A percentile compares a stretch with the other conserved stretches of the same genome.
These are phyloP conservation scores for Dentipellis sp. DNA, from an alignment of 768 basidiomycete species.

Conservation along the genomic window DNA sequence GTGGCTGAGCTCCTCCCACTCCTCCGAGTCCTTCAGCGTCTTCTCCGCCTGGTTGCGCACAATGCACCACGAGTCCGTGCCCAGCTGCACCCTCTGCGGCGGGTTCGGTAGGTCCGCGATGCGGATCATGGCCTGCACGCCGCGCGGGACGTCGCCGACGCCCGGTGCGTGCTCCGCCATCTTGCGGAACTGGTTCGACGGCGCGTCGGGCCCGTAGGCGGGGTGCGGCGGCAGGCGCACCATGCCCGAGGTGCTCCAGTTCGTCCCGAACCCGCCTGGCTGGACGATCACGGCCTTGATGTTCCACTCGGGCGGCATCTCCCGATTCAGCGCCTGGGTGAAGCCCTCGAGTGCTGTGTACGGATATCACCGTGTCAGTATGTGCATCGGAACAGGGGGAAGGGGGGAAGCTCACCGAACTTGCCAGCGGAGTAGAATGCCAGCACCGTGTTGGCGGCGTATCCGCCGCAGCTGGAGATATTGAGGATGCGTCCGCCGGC, in stretches of 20 bases:
- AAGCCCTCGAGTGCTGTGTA: slow-evolving; percentile 2
- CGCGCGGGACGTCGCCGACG: background rate
- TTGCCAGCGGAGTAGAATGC: slow-evolving; percentile 27
- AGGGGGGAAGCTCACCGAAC: slow-evolving; percentile 22
- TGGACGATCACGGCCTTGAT: slow-evolving; percentile 5
- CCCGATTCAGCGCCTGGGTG: slow-evolving; percentile 1
- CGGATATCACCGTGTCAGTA: background rate
- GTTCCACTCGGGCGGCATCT: slow-evolving; percentile 5
- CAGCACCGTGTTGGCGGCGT: slow-evolving; percentile 21
- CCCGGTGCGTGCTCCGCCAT: background rate
- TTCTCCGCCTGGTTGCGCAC: background rate
- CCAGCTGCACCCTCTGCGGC: background rate
- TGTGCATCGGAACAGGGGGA: background rate
- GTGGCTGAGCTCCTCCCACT: background rate
- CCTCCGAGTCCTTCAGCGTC: background rate
- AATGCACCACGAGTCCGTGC: background rate
- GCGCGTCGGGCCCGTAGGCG: background rate
- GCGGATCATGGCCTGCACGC: background rate
- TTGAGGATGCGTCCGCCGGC: slow-evolving; percentile 4
- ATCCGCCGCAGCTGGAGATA: slow-evolving; percentile 18
- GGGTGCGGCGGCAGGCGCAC: background rate
- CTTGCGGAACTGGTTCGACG: background rate
- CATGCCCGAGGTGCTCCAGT: background rate
- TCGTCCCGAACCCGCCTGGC: slow-evolving; percentile 3
- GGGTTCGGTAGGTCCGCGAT: background rate